Evolutionary conservation across 257 asterid species (phyloP).

Genomic region (Fraxinus anomala): DNA sequence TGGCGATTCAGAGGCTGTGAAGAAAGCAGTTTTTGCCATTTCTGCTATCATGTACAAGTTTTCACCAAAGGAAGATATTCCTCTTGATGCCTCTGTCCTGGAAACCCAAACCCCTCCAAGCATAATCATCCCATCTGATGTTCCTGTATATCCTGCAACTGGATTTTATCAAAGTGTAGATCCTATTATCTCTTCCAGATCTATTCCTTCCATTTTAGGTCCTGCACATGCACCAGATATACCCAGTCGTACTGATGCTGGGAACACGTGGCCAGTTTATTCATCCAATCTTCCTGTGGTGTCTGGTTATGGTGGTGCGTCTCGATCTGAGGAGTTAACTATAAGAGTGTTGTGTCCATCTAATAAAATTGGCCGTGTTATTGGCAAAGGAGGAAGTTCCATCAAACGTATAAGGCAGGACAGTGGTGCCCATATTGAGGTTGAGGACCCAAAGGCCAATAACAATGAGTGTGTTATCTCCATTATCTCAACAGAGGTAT

Average conservation of each 20-base stretch:
- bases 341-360: slow-evolving; percentile 81
- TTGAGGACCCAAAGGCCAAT: slow-evolving; percentile 69
- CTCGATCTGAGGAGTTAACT: slow-evolving; percentile 63
- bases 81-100: slow-evolving; percentile 67
- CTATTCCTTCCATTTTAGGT: slow-evolving; percentile 69
- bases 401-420: slow-evolving; percentile 78
- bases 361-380: slow-evolving; percentile 81
- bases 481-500: slow-evolving; percentile 83
- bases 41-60: slow-evolving; percentile 92
- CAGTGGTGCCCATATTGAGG: slow-evolving; percentile 90
- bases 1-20: slow-evolving; percentile 81
- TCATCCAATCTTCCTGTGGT: slow-evolving; percentile 76
- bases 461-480: slow-evolving; percentile 69
- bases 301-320: slow-evolving; percentile 63
- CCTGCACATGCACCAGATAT: slow-evolving; percentile 63
- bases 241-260: slow-evolving; percentile 62
- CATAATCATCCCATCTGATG: slow-evolving; percentile 87
- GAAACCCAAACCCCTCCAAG: slow-evolving; percentile 56
- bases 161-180: slow-evolving; percentile 73
- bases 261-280: slow-evolving; percentile 79
- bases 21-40: slow-evolving; percentile 83
- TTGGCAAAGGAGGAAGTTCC: slow-evolving; percentile 86
- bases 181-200: slow-evolving; percentile 51
- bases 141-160: slow-evolving; percentile 72
- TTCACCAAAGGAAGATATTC: slow-evolving; percentile 80